Percentiles rank a stretch among this genome's conserved stretches.
Conservation (phyloP, 2,329 filamentous ascomycete genomes). For the Aspergillus sp. region DNA sequence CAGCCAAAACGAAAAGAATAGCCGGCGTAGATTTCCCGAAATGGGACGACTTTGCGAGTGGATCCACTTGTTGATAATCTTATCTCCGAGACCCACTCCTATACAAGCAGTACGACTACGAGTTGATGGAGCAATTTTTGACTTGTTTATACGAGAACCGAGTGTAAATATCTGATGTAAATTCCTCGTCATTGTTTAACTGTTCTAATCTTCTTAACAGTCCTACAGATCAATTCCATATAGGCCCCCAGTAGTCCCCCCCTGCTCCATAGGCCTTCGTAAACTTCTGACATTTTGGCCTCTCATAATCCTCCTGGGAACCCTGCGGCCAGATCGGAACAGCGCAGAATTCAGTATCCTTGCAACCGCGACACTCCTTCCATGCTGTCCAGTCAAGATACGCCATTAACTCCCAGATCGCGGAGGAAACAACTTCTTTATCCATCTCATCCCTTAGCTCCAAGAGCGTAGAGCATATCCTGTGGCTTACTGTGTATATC, state of each 20-base stretch:
- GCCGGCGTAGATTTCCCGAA: not conserved
- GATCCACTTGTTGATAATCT: not conserved
- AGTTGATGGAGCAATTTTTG: not conserved
- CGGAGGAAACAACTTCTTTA: conserved; percentile 24
- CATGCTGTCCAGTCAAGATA: conserved; percentile 61
- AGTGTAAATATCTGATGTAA: not conserved
- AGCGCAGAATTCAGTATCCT: conserved; percentile 56
- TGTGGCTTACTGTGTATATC: conserved; percentile 28
- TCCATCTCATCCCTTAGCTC: conserved; percentile 20
- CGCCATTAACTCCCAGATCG: conserved; percentile 43
- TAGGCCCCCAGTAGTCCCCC: not conserved
- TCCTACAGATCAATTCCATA: not conserved
- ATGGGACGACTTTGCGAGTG: not conserved
- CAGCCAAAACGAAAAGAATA: no score
- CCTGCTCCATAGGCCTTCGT: not conserved
- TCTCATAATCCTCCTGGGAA: conserved; percentile 47
- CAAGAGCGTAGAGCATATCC: conserved; percentile 34
- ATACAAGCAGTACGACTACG: not conserved
- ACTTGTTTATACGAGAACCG: no score
- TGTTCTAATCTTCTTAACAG: no score
- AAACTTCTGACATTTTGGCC: not conserved
- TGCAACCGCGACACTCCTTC: conserved; percentile 58
- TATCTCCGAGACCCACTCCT: not conserved
- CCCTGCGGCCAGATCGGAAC: conserved; percentile 67
- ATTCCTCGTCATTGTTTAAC: not conserved